Base-by-base conservation (phyloP, 805 yeast species). In the baker's yeast (Saccharomyces cerevisiae) region DNA sequence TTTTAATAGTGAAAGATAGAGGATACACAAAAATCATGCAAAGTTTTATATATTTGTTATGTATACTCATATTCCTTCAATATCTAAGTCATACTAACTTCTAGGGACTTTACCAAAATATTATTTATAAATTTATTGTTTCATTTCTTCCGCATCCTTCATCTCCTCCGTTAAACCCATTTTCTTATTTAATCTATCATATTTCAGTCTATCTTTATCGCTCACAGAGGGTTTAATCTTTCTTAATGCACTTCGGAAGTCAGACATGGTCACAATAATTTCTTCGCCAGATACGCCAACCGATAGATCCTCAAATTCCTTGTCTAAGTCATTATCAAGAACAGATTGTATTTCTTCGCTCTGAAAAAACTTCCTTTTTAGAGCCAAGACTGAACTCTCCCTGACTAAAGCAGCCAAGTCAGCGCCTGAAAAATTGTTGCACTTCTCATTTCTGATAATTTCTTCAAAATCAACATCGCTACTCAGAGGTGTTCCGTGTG, bases 381-480 rank as follows among this genome's bases (percentile, higher is more conserved):
- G 76, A 1, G 97, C 95, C 51, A 81, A 73, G 5, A 90, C 94
- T 60, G 96, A 90, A n/a, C 98, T 96, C 66, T 94, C 98, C 63
- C 97, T 79, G 1, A 88, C 92, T 54, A 94, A 73, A 2, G 97
- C 89, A 0, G 96, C 89, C 54, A 94, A 76, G 76, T 94, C 99
- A 0, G 99, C 99, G 67, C 99, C 99, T 2, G 96, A 87, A 67
- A 89, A 94, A 72, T 89, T 92, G 57, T 88, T 77, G 72, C 96
- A 87, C 61, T 91, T 79, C 57, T 80, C 85, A 69, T 89, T 95
- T 41, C 78, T 76, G 0, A 96, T 90, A 52, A 92, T 75, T 0
- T 68, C 58, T 1, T 65, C 64, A 41, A 92, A 74, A 58, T 89
- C 81, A 24, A 94, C 91, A 26, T 77, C 75, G 0, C 69, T 51